Evolutionary conservation across 805 yeast genomes (phyloP), one percentile per base, ranked within the genome.

Genomic region (Saccharomycopsis oosterbeekiorum): DNA sequence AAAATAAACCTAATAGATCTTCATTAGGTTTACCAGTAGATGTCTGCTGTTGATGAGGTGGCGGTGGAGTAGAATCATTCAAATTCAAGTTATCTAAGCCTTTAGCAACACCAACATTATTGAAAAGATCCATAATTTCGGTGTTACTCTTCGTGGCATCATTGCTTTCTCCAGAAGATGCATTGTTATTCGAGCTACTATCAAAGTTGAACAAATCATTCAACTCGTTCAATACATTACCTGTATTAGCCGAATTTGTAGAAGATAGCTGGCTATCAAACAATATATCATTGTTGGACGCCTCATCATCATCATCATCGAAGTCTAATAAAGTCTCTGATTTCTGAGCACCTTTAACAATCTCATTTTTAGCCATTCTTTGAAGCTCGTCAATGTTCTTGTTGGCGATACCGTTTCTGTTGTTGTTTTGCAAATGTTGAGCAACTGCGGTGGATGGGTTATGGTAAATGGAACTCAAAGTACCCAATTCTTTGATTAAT

Each of bases 381-480:
- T 84, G 84, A 71, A 89, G 82, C 70, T 92, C 97, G 66, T 88
- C 90, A 56, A 92, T 77, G 60, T 84, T 85, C 62, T 82, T 82
- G 51, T 78, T 77, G 59, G 77, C 78, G 9, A 73, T 68, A 9
- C 68, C 66, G 26, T 74, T 70, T 60, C 71, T 74, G 34, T 75
- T 68, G 5, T 68, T 66, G 26, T 74, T 70, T 34, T 73, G 77
- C 66, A 60, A 77, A 77, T 34, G 12, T 42, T 5, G 72, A 66
- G 57, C 72, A 68, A 87, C 86, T 40, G 84, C 77, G 19, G 82
- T 76, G 4, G 88, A 83, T 12, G 97, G 96, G 69, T 86, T 87
- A 73, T 88, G 96, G 69, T 89, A 89, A 1, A 94, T 94, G 0
- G 97, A 89, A 43, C 97, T 85, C 64, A 94, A 79, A 9, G 94